A percentile compares a stretch with the other conserved stretches of the same genome.
These are phyloP conservation scores for Iris pallida DNA, from an alignment of 116 monocot genomes.

Conservation along the genomic window DNA sequence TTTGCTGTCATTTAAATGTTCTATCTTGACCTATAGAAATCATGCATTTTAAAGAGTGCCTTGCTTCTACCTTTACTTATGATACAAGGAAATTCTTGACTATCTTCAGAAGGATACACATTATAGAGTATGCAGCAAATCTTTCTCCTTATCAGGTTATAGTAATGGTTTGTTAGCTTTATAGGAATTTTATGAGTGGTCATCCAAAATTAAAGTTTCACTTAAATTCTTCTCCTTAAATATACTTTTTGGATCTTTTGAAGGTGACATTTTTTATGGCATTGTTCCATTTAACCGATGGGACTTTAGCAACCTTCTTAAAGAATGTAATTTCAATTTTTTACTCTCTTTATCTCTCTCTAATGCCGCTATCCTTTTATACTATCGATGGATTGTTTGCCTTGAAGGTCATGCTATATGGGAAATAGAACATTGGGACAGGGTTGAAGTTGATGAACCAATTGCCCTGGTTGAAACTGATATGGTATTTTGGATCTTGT, in stretches of 20 bases:
- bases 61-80: too few relatives aligned
- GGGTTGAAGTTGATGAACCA: constrained; percentile 72
- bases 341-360: constrained; percentile 13
- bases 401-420: neutral
- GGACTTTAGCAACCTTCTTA: constrained; percentile 79
- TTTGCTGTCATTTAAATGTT: too few relatives aligned
- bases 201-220: neutral
- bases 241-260: constrained; percentile 1
- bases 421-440: constrained; percentile 83
- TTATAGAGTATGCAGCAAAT: constrained; percentile 51
- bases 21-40: too few relatives aligned
- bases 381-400: neutral
- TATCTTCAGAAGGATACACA: constrained; percentile 39
- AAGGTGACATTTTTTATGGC: constrained; percentile 71
- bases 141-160: constrained; percentile 54
- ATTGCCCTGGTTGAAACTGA: constrained; percentile 98
- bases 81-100: constrained; percentile 28
- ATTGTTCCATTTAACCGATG: constrained; percentile 96
- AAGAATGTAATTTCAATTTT: constrained; percentile 54
- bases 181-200: neutral
- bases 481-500: constrained; percentile 63
- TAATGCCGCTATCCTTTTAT: constrained; percentile 5
- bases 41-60: too few relatives aligned
- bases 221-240: neutral
- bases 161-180: constrained; percentile 35